A percentile compares a stretch with the other conserved stretches of the same genome.
phyloP scores from a whole-genome alignment of 2,329 filamentous ascomycete species.

The Colletotrichum liaoningense region DNA sequence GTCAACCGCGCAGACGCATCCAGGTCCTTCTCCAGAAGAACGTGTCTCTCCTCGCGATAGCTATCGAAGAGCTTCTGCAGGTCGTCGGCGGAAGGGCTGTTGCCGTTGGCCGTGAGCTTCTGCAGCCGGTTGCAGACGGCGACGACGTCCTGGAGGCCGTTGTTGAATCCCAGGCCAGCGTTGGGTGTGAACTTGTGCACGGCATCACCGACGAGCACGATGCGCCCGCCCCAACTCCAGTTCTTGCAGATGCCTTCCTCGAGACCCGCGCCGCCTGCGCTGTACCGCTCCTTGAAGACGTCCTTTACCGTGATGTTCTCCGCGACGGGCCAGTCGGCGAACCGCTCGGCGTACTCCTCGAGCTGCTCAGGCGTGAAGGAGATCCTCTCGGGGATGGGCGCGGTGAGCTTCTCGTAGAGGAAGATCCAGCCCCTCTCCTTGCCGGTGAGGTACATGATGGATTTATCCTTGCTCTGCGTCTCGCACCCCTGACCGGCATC shows the following conservation, averaged over 20 bases:
- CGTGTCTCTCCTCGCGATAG: constrained; percentile 37
- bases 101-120: background rate
- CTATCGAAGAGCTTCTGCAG: constrained; percentile 34
- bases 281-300: constrained; percentile 40
- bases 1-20: constrained; percentile 36
- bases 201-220: constrained; percentile 51
- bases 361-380: constrained; percentile 42
- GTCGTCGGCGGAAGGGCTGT: background rate
- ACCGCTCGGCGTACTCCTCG: constrained; percentile 39
- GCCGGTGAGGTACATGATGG: constrained; percentile 45
- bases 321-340: constrained; percentile 43
- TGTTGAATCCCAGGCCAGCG: constrained; percentile 48
- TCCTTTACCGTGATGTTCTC: constrained; percentile 44
- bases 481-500: constrained; percentile 43
- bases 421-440: constrained; percentile 45
- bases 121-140: constrained; percentile 43
- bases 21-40: constrained; percentile 31
- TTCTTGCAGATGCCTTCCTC: constrained; percentile 50
- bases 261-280: constrained; percentile 46
- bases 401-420: constrained; percentile 44
- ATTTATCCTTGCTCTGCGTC: constrained; percentile 43
- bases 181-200: constrained; percentile 52
- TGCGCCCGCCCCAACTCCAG: constrained; percentile 48
- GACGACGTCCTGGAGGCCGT: constrained; percentile 47
- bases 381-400: constrained; percentile 40